These are phyloP conservation scores for Penicillium canescens DNA, from an alignment of 495 filamentous ascomycete genomes.

Conservation along the genomic window DNA sequence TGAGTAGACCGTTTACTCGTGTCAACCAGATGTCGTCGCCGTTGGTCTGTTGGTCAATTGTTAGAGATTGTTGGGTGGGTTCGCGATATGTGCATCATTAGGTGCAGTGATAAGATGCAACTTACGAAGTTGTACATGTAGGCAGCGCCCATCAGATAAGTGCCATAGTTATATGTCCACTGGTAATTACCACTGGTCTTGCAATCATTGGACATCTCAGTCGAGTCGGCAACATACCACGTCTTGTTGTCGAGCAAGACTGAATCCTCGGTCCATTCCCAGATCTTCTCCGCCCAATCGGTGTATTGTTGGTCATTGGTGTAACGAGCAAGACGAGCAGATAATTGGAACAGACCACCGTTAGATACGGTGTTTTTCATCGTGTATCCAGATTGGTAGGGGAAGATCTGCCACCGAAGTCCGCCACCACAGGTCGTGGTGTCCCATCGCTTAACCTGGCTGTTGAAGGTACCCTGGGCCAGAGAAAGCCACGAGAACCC, in stretches of 20 bases:
- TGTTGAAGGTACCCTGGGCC: conserved; percentile 77
- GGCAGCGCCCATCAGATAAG: conserved; percentile 66
- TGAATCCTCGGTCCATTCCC: conserved; percentile 58
- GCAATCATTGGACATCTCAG: conserved; percentile 54
- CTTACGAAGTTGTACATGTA: conserved; percentile 67
- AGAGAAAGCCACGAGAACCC: conserved; percentile 70
- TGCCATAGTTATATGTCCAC: conserved; percentile 70
- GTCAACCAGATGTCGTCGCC: conserved; percentile 44
- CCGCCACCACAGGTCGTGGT: conserved; percentile 49
- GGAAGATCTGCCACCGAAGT: conserved; percentile 57
- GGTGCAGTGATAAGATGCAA: not conserved
- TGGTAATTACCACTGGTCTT: conserved; percentile 54
- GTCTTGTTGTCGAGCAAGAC: conserved; percentile 47
- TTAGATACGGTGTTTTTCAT: conserved; percentile 74
- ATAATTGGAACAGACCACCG: conserved; percentile 68
- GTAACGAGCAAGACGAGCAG: conserved; percentile 66
- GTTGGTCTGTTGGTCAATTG: conserved; percentile 1
- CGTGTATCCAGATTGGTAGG: conserved; percentile 49
- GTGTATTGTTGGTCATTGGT: conserved; percentile 64
- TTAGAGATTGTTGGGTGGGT: not conserved
- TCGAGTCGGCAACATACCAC: conserved; percentile 64
- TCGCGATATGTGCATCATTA: not conserved
- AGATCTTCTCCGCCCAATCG: conserved; percentile 67
- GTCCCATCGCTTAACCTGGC: conserved; percentile 57
- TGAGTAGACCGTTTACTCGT: conserved; percentile 51